Evolutionary conservation across 305 asterid species (phyloP), one percentile per base, ranked within the genome.

Genomic region (Solanum hybrid): DNA sequence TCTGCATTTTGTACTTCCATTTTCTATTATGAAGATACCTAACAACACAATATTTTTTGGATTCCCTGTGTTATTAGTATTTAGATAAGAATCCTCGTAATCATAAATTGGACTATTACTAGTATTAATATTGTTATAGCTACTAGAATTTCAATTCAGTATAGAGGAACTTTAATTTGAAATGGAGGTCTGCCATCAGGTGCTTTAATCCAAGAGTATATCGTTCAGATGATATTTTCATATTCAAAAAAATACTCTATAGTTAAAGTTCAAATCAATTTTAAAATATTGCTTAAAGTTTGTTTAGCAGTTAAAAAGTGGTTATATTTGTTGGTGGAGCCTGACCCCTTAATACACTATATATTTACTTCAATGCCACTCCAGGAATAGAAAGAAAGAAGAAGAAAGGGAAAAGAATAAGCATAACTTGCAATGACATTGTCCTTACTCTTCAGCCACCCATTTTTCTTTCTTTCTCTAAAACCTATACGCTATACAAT

Each of bases 381-480:
- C 38, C 87, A 73, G 6, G 8, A 24, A 31, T 34, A 26, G 77
- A 26, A 10, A 11, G n/a, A 12, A 8, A 79, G 24, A 40, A 75
- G 24, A 64, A 75, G 71, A 71, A 46, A 32, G 24, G 35, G 32
- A 38, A 60, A 88, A 78, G 88, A 89, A 89, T 89, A 87, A 82
- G 90, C 88, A 91, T 87, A 87, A 77, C 86, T 79, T 37, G 34
- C 60, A 79, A 24, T 79, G 64, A 37, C 7, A 86, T 91, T 87
- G 90, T 75, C 85, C 88, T 73, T 86, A 80, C 78, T 64, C 90
- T 27, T 56, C 71, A 75, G 86, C 72, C 34, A 38, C 14, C 91
- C 82, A 90, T 81, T 90, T 34, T 37, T 26, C 60, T 46, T 64
- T 80, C 60, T 66, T 76, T 72, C 7, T 79, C n/a, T 2, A 38